Base-by-base conservation (phyloP, 192 early-diverging fungal species). In the Chytriomyces sp. region DNA sequence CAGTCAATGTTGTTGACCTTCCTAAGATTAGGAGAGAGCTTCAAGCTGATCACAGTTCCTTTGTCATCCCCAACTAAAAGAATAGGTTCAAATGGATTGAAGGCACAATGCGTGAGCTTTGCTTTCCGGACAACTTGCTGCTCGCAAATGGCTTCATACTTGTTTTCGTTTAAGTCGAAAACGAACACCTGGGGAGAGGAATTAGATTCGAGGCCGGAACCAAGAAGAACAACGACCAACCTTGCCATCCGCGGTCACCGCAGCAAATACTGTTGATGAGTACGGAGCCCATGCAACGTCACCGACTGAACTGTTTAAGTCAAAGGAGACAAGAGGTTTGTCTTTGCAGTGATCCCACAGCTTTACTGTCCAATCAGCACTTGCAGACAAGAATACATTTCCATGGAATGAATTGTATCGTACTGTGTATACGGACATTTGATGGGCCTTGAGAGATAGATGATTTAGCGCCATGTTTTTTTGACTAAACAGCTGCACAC, bases 281-380 rank as follows among this genome's bases (percentile, higher is more conserved):
- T 84, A 89, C n/a, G 87, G 87, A 28, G 87, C 83, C 87, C 87
- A 89, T 38, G 85, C 87, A 30, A 89, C 77, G 57, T 88, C 85
- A 17, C 86, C 85, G 8, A 89, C 87, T 25, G 80, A 73, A 32
- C 78, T 75, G 55, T 77, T 78, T 30, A 89, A 74, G 54, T 89
- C 87, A 71, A 88, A 89, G n/a, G 78, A 84, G 65, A 84, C 78
- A n/a, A 89, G 64, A 0, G 87, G 80, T 63, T 84, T 84, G 34
- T 63, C 36, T 17, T 80, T 63, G 53, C 78, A 75, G 71, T 88
- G 85, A 60, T 89, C 84, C 87, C 87, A 89, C 39, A 89, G 71
- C 73, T 86, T 86, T 3, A 89, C 85, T 1, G 86, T 89, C 87
- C 87, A 89, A 52, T 89, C 87, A 0, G 85, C 81, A 17, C 75